Base-by-base conservation (phyloP, 257 asterid genomes). In the Jacaranda copaia region DNA sequence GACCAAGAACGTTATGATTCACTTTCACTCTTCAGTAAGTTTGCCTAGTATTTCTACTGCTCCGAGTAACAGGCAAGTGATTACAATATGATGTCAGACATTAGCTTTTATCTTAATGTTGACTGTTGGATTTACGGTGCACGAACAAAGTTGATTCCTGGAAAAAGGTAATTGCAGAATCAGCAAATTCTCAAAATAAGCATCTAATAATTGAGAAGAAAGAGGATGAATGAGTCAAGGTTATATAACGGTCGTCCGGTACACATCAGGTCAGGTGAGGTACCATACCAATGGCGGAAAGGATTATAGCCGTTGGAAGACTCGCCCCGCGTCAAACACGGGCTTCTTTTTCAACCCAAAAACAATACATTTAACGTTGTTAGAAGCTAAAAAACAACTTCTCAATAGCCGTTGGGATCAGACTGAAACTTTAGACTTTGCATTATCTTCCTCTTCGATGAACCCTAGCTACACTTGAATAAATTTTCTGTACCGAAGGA, bases 281-380 rank as follows among this genome's bases (percentile, higher is more conserved):
- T 42, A 42, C 61, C 64, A 48, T 11, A 49, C 43, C 57, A 53
- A 32, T 49, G 52, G 3, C 57, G 5, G 6, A 42, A 42, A 14
- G 9, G 40, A 75, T 52, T 80, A 80, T 87, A 89, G 94, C 94
- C 94, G 94, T 89, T 89, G 55, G 35, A 35, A 60, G 35, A 19
- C 35, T 57, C 72, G 66, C 68, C 85, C 82, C 77, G 85, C 86
- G 88, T 77, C 76, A 79, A 76, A 85, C 88, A 85, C 85, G 89
- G 87, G 66, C 79, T 77, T 45, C 15, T 66, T 39, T 45, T 61
- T 64, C 45, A 16, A 52, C 53, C 46, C 71, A 15, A 39, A 45
- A 18, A 5, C 13, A 68, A 20, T 15, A 69, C 65, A 38, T 8
- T 19, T 39, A 66, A n/a, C 74, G 15, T 65, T 74, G 56, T 62